Base-by-base conservation (phyloP, 495 filamentous ascomycete species). In the Penicillium malachiteum region DNA sequence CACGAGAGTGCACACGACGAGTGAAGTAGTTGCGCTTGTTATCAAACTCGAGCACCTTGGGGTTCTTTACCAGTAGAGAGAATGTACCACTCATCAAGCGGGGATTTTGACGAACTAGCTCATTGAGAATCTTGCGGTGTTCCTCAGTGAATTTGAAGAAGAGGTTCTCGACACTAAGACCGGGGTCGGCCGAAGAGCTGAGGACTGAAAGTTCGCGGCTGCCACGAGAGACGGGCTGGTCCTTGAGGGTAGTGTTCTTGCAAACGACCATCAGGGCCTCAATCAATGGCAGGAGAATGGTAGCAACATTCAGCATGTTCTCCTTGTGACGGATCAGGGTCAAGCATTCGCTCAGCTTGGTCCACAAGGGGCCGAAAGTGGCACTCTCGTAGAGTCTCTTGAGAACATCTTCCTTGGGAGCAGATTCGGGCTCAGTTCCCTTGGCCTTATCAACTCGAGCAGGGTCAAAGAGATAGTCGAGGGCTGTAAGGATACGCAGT, bases 21-120 rank as follows among this genome's bases (percentile, higher is more conserved):
- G 83, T 97, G 78, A 99, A 99, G 81, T 94, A 99, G 70, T 95
- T 97, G 62, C 95, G 92, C 81, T 99, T 99, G 76, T 97, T 99
- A 70, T 99, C 94, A 64, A 99, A 99, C 62, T 99, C 94, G 44
- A 99, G 74, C 12, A 99, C 94, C 81, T 97, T 97, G 43, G 94
- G 95, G 64, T 99, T 99, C 77, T 96, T 96, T 58, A 97, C 92
- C 30, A 99, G 77, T 37, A 97, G 78, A 7, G 92, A 92, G 72
- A 99, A 96, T 12, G 92, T 95, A 40, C 92, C 94, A 58, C 92
- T 96, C 94, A 99, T 99, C 57, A 99, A 83, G 63, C 96, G 92
- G 32, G 94, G 94, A 57, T 94, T 97, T 58, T 95, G 89, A 35
- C 94, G 88, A 56, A 99, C 95, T 54, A 99, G 87, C 64, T 97